A percentile compares a stretch with the other conserved stretches of the same genome.
Conservation (phyloP, 2,329 filamentous ascomycete genomes). For the Diaporthe vaccinii region DNA sequence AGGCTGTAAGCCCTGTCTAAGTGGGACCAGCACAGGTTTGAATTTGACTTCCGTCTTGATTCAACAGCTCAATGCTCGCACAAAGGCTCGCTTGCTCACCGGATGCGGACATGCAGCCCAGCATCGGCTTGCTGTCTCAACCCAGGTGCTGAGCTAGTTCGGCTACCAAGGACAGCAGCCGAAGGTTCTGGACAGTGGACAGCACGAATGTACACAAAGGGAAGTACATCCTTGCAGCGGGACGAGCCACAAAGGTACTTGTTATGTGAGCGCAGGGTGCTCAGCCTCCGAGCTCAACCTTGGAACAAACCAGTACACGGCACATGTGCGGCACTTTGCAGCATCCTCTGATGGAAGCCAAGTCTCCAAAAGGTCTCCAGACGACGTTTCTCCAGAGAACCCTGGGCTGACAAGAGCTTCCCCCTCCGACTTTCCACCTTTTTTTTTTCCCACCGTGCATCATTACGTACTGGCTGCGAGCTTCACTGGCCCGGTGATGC, state of each 20-base stretch:
- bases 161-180: constrained; percentile 9
- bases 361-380: background rate
- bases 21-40: constrained; percentile 23
- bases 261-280: constrained; percentile 31
- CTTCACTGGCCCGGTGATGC: constrained; percentile 32
- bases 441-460: constrained; percentile 9
- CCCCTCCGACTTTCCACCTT: constrained; percentile 12
- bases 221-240: constrained; percentile 6
- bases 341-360: constrained; percentile 7
- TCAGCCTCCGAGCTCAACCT: constrained; percentile 9
- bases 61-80: constrained; percentile 25
- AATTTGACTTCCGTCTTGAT: constrained; percentile 7
- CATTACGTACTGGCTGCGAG: constrained; percentile 37
- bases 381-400: constrained; percentile 3
- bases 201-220: background rate
- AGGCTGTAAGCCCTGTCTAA: background rate
- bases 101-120: background rate
- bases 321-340: background rate
- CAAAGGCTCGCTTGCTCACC: constrained; percentile 18
- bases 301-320: constrained; percentile 4
- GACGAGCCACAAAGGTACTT: background rate
- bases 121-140: constrained; percentile 14
- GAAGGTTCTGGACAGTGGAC: constrained; percentile 12
- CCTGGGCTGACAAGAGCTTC: constrained; percentile 23
- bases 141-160: constrained; percentile 17